phyloP scores from a whole-genome alignment of 805 yeast genomes.

The Ogataea haglerorum region DNA sequence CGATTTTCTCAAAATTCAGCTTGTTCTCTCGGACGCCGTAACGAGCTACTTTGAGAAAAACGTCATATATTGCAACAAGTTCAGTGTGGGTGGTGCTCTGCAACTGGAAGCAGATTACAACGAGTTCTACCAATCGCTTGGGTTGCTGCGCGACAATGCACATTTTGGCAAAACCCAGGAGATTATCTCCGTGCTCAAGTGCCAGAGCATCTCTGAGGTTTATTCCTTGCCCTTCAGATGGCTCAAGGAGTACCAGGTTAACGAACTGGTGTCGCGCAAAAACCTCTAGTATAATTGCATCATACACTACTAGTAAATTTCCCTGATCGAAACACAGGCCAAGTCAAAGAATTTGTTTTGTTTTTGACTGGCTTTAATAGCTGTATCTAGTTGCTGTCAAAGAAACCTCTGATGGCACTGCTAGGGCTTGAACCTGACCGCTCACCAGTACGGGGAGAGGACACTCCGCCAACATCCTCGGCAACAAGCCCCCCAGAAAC shows the following conservation, averaged over 20 bases:
- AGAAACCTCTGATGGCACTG: too few relatives aligned
- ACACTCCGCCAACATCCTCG: slow-evolving; percentile 8
- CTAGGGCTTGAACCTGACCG: background rate
- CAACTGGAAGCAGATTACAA: slow-evolving; percentile 34
- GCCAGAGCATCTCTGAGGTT: background rate
- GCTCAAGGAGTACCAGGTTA: slow-evolving; percentile 14
- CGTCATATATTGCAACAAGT: slow-evolving; percentile 37
- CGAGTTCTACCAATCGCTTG: slow-evolving; percentile 28
- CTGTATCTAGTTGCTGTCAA: background rate
- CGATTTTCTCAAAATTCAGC: slow-evolving; percentile 29
- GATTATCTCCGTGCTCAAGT: slow-evolving; percentile 15
- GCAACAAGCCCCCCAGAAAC: slow-evolving; percentile 2
- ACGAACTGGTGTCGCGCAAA: slow-evolving; percentile 13
- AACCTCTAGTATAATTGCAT: background rate
- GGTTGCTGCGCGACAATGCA: slow-evolving; percentile 20
- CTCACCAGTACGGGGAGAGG: background rate
- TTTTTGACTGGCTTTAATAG: background rate
- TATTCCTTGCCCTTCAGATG: background rate
- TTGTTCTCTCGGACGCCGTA: slow-evolving; percentile 28
- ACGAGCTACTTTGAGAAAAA: slow-evolving; percentile 36
- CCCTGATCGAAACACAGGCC: background rate
- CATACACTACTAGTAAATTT: background rate
- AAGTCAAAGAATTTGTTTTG: background rate
- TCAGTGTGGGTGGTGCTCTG: slow-evolving; percentile 33
- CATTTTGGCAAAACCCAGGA: slow-evolving; percentile 22